phyloP scores from a whole-genome alignment of 495 filamentous ascomycete genomes.

The Beverwykella pulmonaria region DNA sequence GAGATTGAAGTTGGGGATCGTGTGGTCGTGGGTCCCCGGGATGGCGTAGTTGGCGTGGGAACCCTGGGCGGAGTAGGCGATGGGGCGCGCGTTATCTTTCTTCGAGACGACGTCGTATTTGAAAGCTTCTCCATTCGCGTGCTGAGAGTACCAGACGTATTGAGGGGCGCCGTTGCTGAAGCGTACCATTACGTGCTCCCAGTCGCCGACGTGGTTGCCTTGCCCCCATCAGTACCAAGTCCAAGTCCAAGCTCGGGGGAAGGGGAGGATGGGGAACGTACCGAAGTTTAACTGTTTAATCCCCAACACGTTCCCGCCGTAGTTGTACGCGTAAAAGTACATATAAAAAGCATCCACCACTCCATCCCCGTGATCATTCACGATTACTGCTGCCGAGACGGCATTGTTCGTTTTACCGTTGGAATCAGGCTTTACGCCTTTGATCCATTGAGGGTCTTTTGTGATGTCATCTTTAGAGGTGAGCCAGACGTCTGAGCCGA shows the following conservation, averaged over 20 bases:
- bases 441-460: constrained; percentile 57
- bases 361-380: constrained; percentile 58
- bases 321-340: constrained; percentile 69
- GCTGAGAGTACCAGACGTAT: constrained; percentile 66
- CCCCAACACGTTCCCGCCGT: constrained; percentile 47
- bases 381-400: constrained; percentile 56
- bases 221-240: constrained; percentile 36
- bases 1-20: constrained; percentile 40
- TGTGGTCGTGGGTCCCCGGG: constrained; percentile 46
- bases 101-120: constrained; percentile 60
- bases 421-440: constrained; percentile 49
- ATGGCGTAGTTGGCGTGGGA: constrained; percentile 64
- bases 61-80: constrained; percentile 59
- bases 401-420: constrained; percentile 54
- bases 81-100: constrained; percentile 41
- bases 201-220: constrained; percentile 67
- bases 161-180: constrained; percentile 61
- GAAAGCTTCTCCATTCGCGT: constrained; percentile 65
- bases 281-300: constrained; percentile 34
- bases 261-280: background rate
- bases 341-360: constrained; percentile 68
- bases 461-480: constrained; percentile 61
- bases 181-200: constrained; percentile 71
- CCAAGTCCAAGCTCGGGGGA: constrained; percentile 28
- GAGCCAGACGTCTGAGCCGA: constrained; percentile 58